Percentiles rank a stretch among this genome's conserved stretches.
phyloP scores from a whole-genome alignment of 108 stramenopile species.

The Schizochytrium sp. region DNA sequence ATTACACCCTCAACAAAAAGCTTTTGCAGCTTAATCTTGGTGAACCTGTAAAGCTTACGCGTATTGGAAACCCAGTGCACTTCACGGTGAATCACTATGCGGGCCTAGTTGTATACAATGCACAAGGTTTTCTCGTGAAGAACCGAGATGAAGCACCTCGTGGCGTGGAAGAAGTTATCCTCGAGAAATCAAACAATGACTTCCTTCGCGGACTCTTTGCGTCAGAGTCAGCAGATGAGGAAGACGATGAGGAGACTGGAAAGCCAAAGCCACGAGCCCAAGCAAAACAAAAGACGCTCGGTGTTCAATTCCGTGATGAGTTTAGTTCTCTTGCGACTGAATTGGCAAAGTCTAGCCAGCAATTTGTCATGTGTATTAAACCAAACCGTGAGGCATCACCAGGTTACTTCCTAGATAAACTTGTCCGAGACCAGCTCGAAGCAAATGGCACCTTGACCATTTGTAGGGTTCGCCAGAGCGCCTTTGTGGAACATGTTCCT shows the following conservation, averaged over 20 bases:
- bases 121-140: constrained; percentile 69
- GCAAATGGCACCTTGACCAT: constrained; percentile 78
- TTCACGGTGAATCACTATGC: constrained; percentile 64
- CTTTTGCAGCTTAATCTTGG: constrained; percentile 66
- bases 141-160: constrained; percentile 67
- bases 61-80: background rate
- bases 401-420: background rate
- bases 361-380: constrained; percentile 73
- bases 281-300: constrained; percentile 67
- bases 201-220: constrained; percentile 55
- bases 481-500: constrained; percentile 77
- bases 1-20: constrained; percentile 69
- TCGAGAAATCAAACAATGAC: background rate
- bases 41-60: background rate
- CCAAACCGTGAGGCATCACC: constrained; percentile 65
- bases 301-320: constrained; percentile 65
- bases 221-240: background rate
- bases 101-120: constrained; percentile 61
- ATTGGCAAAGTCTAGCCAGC: constrained; percentile 58
- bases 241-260: background rate
- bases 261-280: background rate
- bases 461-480: constrained; percentile 75
- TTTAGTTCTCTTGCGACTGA: constrained; percentile 9
- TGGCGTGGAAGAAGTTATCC: constrained; percentile 43
- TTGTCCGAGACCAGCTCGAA: constrained; percentile 71